Conservation (phyloP, 2,329 filamentous ascomycete genomes). For the Epichloe hybrida region DNA sequence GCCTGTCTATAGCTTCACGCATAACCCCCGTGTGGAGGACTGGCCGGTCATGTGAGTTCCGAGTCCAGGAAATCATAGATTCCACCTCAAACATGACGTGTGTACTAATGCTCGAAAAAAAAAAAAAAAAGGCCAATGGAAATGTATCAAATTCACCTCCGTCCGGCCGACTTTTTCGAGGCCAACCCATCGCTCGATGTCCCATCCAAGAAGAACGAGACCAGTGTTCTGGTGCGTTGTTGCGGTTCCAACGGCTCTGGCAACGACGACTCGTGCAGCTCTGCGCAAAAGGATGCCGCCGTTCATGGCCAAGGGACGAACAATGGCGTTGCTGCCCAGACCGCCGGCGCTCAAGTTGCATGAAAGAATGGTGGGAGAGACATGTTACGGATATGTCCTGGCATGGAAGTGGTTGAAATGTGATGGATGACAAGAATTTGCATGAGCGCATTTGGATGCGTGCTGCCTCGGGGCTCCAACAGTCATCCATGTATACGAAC, state of each 20-base stretch:
- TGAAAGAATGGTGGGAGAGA: neutral
- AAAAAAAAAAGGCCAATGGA: constrained; percentile 28
- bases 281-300: constrained; percentile 17
- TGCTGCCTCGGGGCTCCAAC: neutral
- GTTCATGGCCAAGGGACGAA: constrained; percentile 19
- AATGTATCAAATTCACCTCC: constrained; percentile 29
- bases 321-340: constrained; percentile 9
- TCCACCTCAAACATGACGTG: neutral
- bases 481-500: neutral
- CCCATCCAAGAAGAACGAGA: constrained; percentile 22
- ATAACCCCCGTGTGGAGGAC: constrained; percentile 34
- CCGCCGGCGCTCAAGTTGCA: constrained; percentile 9
- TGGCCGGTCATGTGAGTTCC: constrained; percentile 36
- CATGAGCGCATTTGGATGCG: neutral
- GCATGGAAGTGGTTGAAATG: neutral
- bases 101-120: neutral
- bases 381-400: neutral
- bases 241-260: constrained; percentile 10
- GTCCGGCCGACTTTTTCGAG: constrained; percentile 32
- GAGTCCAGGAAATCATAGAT: too few species aligned
- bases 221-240: constrained; percentile 28
- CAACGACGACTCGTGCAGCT: constrained; percentile 4
- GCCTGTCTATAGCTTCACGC: constrained; percentile 35
- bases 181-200: constrained; percentile 33
- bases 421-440: neutral